Base-by-base conservation (phyloP, 2,329 filamentous ascomycete species). In the Microcera coccophila region DNA sequence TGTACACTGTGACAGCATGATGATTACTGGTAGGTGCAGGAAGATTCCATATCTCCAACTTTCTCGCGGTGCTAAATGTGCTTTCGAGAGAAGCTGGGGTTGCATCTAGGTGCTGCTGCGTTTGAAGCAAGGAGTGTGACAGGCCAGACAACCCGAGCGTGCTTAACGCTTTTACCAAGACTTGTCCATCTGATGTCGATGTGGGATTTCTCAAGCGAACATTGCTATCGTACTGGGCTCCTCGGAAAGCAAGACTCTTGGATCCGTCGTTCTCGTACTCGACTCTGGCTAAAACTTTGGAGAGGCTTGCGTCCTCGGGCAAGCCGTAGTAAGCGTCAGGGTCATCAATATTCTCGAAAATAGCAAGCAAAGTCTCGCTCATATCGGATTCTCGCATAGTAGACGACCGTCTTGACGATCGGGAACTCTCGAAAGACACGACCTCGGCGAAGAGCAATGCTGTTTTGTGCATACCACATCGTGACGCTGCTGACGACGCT, bases 291-390 rank as follows among this genome's bases (percentile, higher is more conserved):
- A 97, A 72, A 1, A 97, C 85, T 10, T 85, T 88, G 14, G 78
- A 73, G 14, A 98, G 68, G 44, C 82, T 90, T 5, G 89, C 79
- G 31, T 80, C 79, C 63, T 94, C 86, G 32, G 87, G 80, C 7
- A 96, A 76, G 4, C 93, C 94, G 60, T 98, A 98, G 63, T 95
- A 98, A 1, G 90, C 85, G 63, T 99, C 93, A 2, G 90, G 91
- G 58, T 99, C 94, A 59, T 96, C 90, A 36, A 98, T 86, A 47
- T 88, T 91, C 60, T 88, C 85, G 62, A 93, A 98, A 3, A 98
- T 90, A 1, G 78, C 73, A 34, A 95, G 74, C 11, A 97, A 71
- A 1, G 94, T 73, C 21, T 87, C 80, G 3, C 78, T 75, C 5
- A 87, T 78, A 19, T 82, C 69, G 36, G 72, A 61, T 52, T 76